A percentile compares a stretch with the other conserved stretches of the same genome.
Evolutionary conservation across 73 alveolate species (phyloP).

Genomic region (Paramecium biaurelia): DNA sequence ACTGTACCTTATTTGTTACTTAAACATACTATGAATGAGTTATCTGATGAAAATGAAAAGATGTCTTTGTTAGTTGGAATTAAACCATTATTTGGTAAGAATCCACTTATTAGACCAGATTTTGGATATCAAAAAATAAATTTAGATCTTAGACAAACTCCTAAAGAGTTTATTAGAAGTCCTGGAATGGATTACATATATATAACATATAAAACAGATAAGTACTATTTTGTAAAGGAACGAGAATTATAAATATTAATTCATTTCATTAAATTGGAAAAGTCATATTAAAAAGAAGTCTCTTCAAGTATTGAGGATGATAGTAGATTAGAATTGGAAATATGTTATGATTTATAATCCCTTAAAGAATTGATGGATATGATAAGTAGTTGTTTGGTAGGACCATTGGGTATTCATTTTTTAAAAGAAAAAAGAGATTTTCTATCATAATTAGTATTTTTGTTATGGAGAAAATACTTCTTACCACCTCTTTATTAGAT

Average conservation of each 20-base stretch:
- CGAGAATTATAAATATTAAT: conserved; percentile 89
- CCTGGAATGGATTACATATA: conserved; percentile 93
- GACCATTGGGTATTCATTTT: conserved; percentile 78
- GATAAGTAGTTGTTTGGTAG: conserved; percentile 70
- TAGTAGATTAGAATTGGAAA: conserved; percentile 50
- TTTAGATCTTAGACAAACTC: conserved; percentile 77
- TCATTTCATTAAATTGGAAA: conserved; percentile 87
- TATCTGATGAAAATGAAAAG: conserved; percentile 92
- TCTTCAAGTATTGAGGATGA: conserved; percentile 49
- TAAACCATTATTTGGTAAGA: conserved; percentile 87
- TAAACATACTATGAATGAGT: conserved; percentile 72
- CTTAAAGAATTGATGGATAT: conserved; percentile 68
- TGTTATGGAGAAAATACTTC: conserved; percentile 68
- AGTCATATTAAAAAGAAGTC: conserved; percentile 52
- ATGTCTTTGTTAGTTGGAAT: conserved; percentile 88
- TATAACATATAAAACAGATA: conserved; percentile 89
- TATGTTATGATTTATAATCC: conserved; percentile 67
- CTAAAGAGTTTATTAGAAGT: conserved; percentile 77
- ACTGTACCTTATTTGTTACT: conserved; percentile 78
- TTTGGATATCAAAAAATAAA: conserved; percentile 88
- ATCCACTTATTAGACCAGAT: conserved; percentile 91
- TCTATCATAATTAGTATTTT: conserved; percentile 63
- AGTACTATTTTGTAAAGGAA: conserved; percentile 84
- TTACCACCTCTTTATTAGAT: conserved; percentile 64
- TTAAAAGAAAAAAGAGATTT: conserved; percentile 69